Evolutionary conservation across 2,329 filamentous ascomycete genomes (phyloP), one percentile per base, ranked within the genome.

Genomic region (Phialophora expanda): DNA sequence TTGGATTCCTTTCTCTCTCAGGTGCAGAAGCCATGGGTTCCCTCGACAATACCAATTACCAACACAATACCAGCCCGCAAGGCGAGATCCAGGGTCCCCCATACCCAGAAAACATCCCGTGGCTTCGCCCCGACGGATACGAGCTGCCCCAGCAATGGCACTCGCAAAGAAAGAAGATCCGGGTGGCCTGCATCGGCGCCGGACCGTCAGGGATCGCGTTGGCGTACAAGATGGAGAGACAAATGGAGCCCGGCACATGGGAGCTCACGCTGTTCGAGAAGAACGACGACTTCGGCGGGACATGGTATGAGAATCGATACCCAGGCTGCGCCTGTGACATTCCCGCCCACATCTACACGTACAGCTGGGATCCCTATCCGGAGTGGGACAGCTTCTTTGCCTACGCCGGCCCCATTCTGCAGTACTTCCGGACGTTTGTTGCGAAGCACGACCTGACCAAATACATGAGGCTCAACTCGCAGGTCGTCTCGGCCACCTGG

Each of bases 401-500:
- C n/a, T 3, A 22, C 12, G n/a, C 14, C 11, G 48, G 26, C 17
- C 69, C 71, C 41, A 72, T 72, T 56, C 50, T 56, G n/a, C 32
- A 61, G 8, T 72, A 71, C 51, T 22, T 67, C 9, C 46, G 66
- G 28, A 11, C 30, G 1, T 51, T 65, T 6, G 61, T 61, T 4
- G 32, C 14, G 5, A 67, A 69, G 53, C 70, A 69, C 32, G 38
- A 55, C 2, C 79, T 88, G 0, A 84, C 83, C 71, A 80, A 79
- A 61, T 82, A 87, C 71, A 83, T 87, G 30, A 80, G 84, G 0
- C 56, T 62, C 60, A 56, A 56, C 20, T 46, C 2, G 3, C 51
- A 14, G 17, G 59, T 66, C 1, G 30, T n/a, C 17, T 12, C 44
- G 24, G 59, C 57, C 9, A 22, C 11, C 7, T 66, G 64, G 64